Conservation (phyloP, 345 rosid genomes). For the Kernera saxatilis region DNA sequence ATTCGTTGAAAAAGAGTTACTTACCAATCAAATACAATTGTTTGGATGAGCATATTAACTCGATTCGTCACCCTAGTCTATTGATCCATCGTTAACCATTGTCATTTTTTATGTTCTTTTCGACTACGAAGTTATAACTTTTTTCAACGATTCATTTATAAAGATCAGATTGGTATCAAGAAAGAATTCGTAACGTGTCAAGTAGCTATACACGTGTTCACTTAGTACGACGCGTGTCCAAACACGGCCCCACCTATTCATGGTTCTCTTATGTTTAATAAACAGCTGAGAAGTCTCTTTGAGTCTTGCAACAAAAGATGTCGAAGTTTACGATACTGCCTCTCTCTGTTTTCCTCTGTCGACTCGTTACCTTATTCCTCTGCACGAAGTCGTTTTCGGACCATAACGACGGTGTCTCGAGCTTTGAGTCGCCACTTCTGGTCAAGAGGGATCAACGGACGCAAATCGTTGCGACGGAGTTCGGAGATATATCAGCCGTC, state of each 20-base stretch:
- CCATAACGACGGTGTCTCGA: neutral
- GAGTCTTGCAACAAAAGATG: constrained; percentile 5
- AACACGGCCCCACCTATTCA: neutral
- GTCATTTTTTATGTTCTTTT: no score
- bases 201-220: constrained; percentile 43
- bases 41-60: no score
- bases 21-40: no score
- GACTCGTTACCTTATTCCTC: neutral
- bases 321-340: neutral
- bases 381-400: neutral
- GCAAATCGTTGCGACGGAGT: constrained; percentile 41
- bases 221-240: constrained; percentile 16
- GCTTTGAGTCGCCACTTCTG: constrained; percentile 20
- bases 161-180: no score
- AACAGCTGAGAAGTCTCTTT: neutral
- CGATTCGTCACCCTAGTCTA: no score
- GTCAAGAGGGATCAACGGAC: constrained; percentile 51
- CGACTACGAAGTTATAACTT: no score
- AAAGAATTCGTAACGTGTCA: constrained; percentile 29
- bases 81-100: no score
- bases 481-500: constrained; percentile 58
- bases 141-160: neutral
- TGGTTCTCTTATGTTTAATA: neutral
- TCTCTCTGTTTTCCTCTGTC: neutral
- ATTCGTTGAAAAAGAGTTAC: no score